Percentiles rank a stretch among this genome's conserved stretches.
phyloP scores from a whole-genome alignment of 2,329 filamentous ascomycete genomes.

The Ceratocystiopsis sp. region DNA sequence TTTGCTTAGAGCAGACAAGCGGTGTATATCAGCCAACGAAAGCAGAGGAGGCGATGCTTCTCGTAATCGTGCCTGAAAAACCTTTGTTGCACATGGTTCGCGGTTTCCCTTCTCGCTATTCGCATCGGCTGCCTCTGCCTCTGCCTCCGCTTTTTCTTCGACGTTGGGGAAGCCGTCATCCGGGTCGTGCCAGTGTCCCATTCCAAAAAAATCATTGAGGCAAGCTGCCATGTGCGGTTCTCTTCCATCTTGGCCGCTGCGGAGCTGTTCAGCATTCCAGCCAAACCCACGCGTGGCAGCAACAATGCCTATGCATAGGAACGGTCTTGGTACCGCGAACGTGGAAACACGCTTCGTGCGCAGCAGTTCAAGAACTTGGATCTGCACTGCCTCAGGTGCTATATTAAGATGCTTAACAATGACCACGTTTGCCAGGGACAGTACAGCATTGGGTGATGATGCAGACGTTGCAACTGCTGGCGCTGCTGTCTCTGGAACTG shows the following conservation, averaged over 20 bases:
- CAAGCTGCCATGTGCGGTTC: slow-evolving; percentile 33
- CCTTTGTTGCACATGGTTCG: no score
- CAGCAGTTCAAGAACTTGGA: slow-evolving; percentile 64
- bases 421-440: slow-evolving; percentile 20
- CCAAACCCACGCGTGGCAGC: slow-evolving; percentile 26
- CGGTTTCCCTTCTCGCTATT: neutral
- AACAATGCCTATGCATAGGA: slow-evolving; percentile 66
- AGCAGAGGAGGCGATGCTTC: slow-evolving; percentile 8
- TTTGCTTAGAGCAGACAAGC: slow-evolving; percentile 39
- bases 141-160: slow-evolving; percentile 32
- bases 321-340: slow-evolving; percentile 56
- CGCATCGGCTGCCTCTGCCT: no score
- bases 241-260: no score
- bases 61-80: no score
- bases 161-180: slow-evolving; percentile 59
- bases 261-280: slow-evolving; percentile 1
- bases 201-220: slow-evolving; percentile 68
- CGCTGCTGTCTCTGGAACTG: no score
- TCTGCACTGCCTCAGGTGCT: slow-evolving; percentile 60
- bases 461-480: no score
- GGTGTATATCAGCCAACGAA: slow-evolving; percentile 33
- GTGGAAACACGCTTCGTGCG: slow-evolving; percentile 64
- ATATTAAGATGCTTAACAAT: slow-evolving; percentile 65
- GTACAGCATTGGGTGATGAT: no score
- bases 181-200: slow-evolving; percentile 69